Evolutionary conservation across 768 basidiomycete species (phyloP).

Genomic region (Tricholomella constricta): DNA sequence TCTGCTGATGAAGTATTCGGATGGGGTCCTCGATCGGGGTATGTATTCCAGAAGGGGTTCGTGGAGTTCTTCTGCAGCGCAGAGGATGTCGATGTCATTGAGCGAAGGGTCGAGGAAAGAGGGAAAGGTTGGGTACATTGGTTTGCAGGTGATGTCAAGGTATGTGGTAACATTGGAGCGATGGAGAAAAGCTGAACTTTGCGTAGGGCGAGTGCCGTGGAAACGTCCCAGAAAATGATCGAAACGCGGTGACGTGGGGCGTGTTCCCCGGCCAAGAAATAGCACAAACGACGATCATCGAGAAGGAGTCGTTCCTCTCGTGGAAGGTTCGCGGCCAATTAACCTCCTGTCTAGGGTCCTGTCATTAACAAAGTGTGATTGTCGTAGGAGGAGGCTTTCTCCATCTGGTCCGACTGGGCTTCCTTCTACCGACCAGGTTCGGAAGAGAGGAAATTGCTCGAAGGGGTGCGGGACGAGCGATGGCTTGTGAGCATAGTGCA

Average conservation of each 20-base stretch:
- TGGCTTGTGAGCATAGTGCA: constrained; percentile 95
- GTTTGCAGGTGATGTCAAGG: constrained; percentile 81
- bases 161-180: constrained; percentile 34
- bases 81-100: constrained; percentile 59
- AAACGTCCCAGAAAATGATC: constrained; percentile 75
- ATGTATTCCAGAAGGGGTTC: constrained; percentile 97
- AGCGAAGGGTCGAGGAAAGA: constrained; percentile 52
- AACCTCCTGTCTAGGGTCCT: not conserved
- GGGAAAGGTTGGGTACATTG: constrained; percentile 76
- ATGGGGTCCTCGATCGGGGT: constrained; percentile 92
- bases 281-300: constrained; percentile 94
- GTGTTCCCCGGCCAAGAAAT: constrained; percentile 98
- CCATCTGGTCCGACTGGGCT: constrained; percentile 95
- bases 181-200: not conserved
- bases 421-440: constrained; percentile 80
- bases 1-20: constrained; percentile 83
- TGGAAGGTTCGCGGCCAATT: constrained; percentile 77
- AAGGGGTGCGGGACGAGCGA: constrained; percentile 65
- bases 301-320: constrained; percentile 88
- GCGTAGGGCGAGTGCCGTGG: constrained; percentile 73
- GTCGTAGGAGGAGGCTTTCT: constrained; percentile 89
- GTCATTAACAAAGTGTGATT: constrained; percentile 4
- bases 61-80: constrained; percentile 91
- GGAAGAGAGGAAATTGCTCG: constrained; percentile 69
- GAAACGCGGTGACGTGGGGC: constrained; percentile 99